Percentiles rank a stretch among this genome's conserved stretches.
phyloP scores from a whole-genome alignment of 2,329 filamentous ascomycete genomes.

The Dactylonectria macrodidyma region DNA sequence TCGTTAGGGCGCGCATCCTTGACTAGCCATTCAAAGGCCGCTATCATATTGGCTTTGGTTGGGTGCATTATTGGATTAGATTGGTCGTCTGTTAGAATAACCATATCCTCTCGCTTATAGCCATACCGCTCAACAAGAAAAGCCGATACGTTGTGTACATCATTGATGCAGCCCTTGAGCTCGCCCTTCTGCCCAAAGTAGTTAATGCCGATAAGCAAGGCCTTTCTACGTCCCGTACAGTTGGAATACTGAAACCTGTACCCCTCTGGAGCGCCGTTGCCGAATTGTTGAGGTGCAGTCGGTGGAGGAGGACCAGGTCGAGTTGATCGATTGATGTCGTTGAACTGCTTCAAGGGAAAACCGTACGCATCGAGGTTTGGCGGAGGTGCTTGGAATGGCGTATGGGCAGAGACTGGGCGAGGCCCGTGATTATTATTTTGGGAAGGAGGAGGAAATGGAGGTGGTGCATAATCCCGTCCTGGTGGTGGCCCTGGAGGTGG shows the following conservation, averaged over 20 bases:
- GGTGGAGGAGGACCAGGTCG: constrained; percentile 62
- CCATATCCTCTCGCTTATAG: constrained; percentile 86
- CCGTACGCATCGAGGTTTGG: constrained; percentile 62
- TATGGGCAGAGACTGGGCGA: neutral
- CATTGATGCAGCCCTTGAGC: constrained; percentile 85
- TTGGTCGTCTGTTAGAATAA: constrained; percentile 83
- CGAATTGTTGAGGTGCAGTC: constrained; percentile 69
- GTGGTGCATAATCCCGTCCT: neutral
- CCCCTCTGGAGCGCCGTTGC: constrained; percentile 76
- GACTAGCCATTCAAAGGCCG: constrained; percentile 84
- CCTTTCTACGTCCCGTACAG: constrained; percentile 81
- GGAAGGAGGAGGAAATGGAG: neutral
- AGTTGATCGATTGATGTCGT: constrained; percentile 45
- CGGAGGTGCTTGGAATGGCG: constrained; percentile 53
- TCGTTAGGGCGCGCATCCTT: constrained; percentile 80
- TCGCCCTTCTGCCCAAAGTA: constrained; percentile 82
- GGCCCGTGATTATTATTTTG: neutral
- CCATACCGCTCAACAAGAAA: constrained; percentile 78
- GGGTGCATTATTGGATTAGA: constrained; percentile 78
- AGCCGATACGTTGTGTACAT: constrained; percentile 81
- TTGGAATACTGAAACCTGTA: constrained; percentile 85
- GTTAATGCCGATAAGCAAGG: constrained; percentile 85
- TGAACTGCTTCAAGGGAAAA: constrained; percentile 56
- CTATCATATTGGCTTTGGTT: constrained; percentile 82
- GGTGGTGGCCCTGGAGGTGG: neutral